These are phyloP conservation scores for Fusarium incarnatum DNA, from an alignment of 2,329 filamentous ascomycete genomes.

Conservation along the genomic window DNA sequence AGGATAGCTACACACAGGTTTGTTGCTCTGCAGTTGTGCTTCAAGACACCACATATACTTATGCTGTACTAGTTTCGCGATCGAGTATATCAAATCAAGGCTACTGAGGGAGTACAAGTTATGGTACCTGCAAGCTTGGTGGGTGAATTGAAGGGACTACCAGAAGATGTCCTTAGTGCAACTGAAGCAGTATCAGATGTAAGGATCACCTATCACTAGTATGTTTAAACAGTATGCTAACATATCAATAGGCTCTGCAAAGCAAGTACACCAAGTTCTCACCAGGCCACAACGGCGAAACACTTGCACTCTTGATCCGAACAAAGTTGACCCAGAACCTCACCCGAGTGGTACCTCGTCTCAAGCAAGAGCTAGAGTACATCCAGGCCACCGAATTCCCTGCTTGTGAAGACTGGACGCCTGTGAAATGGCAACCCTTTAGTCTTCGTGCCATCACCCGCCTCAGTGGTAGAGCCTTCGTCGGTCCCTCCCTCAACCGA, in stretches of 20 bases:
- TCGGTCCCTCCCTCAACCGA: slow-evolving; percentile 63
- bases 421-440: slow-evolving; percentile 64
- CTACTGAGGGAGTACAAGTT: slow-evolving; percentile 62
- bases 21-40: neutral
- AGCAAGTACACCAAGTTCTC: slow-evolving; percentile 64
- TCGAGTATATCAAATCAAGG: slow-evolving; percentile 63
- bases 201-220: neutral
- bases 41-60: slow-evolving; percentile 15
- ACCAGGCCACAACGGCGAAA: slow-evolving; percentile 59
- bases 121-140: slow-evolving; percentile 60
- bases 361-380: slow-evolving; percentile 61
- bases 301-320: slow-evolving; percentile 58
- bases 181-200: slow-evolving; percentile 63
- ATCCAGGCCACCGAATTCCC: slow-evolving; percentile 62
- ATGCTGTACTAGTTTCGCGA: slow-evolving; percentile 57
- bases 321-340: slow-evolving; percentile 63
- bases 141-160: slow-evolving; percentile 60
- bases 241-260: slow-evolving; percentile 57
- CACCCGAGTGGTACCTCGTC: slow-evolving; percentile 57
- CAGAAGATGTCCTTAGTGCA: slow-evolving; percentile 62
- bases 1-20: slow-evolving; percentile 63
- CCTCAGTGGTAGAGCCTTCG: slow-evolving; percentile 65
- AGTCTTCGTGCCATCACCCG: slow-evolving; percentile 64
- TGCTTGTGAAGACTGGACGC: slow-evolving; percentile 65
- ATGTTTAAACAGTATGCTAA: neutral